Evolutionary conservation across 2,329 filamentous ascomycete species (phyloP), one percentile per base, ranked within the genome.

Genomic region (Penicillium sp.): DNA sequence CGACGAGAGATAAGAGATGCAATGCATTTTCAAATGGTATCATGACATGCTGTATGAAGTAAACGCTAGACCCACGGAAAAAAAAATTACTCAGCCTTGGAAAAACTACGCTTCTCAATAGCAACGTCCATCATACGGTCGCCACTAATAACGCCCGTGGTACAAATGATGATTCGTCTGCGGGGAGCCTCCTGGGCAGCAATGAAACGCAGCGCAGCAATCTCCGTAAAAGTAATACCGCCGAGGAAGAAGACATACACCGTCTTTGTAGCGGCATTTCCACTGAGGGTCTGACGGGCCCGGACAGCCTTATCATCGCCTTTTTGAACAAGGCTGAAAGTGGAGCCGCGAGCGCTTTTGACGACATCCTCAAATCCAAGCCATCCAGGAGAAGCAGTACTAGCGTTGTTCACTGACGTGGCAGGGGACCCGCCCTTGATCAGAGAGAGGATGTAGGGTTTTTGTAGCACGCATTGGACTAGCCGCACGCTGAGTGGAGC

Each of bases 241-340:
- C 94, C 94, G 16, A 99, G 77, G 73, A 97, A 97, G 62, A 97
- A 95, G n/a, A 99, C 86, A 66, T 96, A 89, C 0, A 95, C 87
- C 0, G 89, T 93, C 77, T 96, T 95, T 70, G 85, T 86, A 46
- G 84, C 84, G 15, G 83, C 82, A 45, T 79, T 85, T 0, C 91
- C 90, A 43, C 90, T 89, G 36, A 99, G 77, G 24, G 95, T 82
- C 54, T 90, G 87, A 51, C 91, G 81, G 15, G 93, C 93, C 65
- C 93, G 92, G 29, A 93, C 85, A 1, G 92, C 91, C 70, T 94
- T 95, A 67, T 96, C 92, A 65, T 95, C 90, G 2, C 92, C 92
- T 65, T 90, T 93, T 68, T 99, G 94, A 39, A 88, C 80, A 65
- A 96, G 88, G 66, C 96, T 95, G 67, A 99, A 95, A 0, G 91